These are phyloP conservation scores for Arabis alpina DNA, from an alignment of 345 rosid species.

Conservation along the genomic window DNA sequence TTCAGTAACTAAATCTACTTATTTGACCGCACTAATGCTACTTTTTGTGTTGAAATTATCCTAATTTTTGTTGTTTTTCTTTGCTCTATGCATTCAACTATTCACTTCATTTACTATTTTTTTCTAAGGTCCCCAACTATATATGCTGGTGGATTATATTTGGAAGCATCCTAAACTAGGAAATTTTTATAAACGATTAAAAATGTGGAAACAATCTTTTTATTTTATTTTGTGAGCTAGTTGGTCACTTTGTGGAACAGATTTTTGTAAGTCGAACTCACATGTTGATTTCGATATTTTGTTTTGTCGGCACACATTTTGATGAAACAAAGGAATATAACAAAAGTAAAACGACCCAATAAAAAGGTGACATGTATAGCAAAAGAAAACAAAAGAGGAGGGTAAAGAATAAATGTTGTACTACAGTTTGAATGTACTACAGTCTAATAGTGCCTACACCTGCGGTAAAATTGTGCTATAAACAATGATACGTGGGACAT, in stretches of 20 bases:
- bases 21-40: not conserved
- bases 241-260: not conserved
- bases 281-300: not conserved
- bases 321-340: conserved; percentile 17
- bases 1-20: conserved; percentile 10
- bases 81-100: not conserved
- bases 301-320: conserved; percentile 9
- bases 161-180: not conserved
- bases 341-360: conserved; percentile 18
- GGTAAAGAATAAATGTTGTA: conserved; percentile 24
- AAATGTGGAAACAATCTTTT: not conserved
- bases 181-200: not conserved
- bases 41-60: not conserved
- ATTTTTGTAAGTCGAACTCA: not conserved
- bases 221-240: too few relatives aligned
- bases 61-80: not conserved
- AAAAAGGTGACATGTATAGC: not conserved
- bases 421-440: conserved; percentile 31
- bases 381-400: conserved; percentile 19
- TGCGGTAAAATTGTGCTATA: conserved; percentile 19
- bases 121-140: not conserved
- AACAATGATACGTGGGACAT: conserved; percentile 19
- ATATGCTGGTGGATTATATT: not conserved
- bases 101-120: not conserved
- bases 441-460: not conserved